Evolutionary conservation across 495 filamentous ascomycete genomes (phyloP), one percentile per base, ranked within the genome.

Genomic region (Hyaloscypha bicolor): DNA sequence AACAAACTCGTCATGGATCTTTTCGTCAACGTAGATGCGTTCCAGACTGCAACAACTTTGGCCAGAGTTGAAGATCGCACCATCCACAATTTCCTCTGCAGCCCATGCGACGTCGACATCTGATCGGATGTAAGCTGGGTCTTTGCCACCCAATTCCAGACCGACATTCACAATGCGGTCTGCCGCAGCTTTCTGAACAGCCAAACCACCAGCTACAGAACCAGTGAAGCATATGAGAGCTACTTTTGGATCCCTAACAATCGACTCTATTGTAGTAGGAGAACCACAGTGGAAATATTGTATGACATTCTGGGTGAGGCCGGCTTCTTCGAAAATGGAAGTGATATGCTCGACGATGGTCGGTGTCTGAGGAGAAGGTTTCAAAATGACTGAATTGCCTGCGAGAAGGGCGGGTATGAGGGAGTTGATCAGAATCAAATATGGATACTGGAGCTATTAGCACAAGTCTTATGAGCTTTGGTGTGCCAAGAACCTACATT

Each of bases 11-110:
- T 94, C 91, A 74, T 97, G 88, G 64, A 98, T 85, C 62, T 84
- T 87, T 62, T 91, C 91, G 69, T 94, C 89, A 2, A 97, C 95
- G 70, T 98, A 98, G 8, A 99, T 88, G 31, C 95, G 85, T 80
- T 97, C 95, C 59, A 98, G 85, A 6, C 91, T 88, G 78, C 95
- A 98, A 81, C 95, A 99, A 72, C 93, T 97, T 77, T 99, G 95
- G 25, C 95, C 95, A 35, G 92, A 96, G 79, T 97, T 99, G 82
- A 97, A 99, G 48, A 99, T 81, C 4, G 94, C 93, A 4, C 94
- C 93, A 72, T 97, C 94, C 33, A 97, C 91, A 66, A 97, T 92
- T 77, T 96, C 92, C 72, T 91, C 92, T 1, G 94, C 94, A 1
- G 90, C 94, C 94, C 93, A 97, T 33, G 86, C 85, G 25, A 96